Conservation (phyloP, 306 rosid species). For the Prunus fruticosa region DNA sequence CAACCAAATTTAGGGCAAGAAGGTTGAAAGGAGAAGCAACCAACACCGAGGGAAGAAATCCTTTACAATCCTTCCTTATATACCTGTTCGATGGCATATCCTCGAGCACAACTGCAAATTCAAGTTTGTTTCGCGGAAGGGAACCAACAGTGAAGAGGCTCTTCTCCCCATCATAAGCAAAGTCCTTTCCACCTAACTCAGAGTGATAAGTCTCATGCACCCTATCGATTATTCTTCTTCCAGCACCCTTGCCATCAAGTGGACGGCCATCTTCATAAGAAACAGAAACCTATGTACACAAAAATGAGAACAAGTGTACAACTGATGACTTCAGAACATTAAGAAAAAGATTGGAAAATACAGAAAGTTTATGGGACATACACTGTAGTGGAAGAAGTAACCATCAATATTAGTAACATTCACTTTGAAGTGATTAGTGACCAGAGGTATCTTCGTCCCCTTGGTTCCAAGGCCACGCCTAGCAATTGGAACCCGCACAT, state of each 20-base stretch:
- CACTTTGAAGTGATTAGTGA: slow-evolving; percentile 82
- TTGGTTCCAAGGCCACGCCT: slow-evolving; percentile 58
- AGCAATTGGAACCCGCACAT: slow-evolving; percentile 58
- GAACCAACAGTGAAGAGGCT: slow-evolving; percentile 85
- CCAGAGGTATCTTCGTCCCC: slow-evolving; percentile 54
- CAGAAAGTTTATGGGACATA: slow-evolving; percentile 31
- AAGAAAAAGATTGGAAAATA: neutral
- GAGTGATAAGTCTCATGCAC: slow-evolving; percentile 74
- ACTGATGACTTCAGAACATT: neutral
- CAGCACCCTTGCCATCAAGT: slow-evolving; percentile 78
- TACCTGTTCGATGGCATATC: slow-evolving; percentile 64
- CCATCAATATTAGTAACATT: slow-evolving; percentile 49
- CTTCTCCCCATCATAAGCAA: slow-evolving; percentile 93
- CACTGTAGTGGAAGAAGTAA: slow-evolving; percentile 80
- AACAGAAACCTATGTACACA: slow-evolving; percentile 57
- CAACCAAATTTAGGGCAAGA: neutral
- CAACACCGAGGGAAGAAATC: neutral
- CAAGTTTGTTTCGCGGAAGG: slow-evolving; percentile 77
- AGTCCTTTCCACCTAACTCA: slow-evolving; percentile 70
- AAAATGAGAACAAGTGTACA: neutral
- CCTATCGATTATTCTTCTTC: slow-evolving; percentile 68
- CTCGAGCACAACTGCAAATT: slow-evolving; percentile 78
- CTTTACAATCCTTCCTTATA: neutral
- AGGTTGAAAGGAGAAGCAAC: neutral
- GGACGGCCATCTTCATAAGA: slow-evolving; percentile 88